Evolutionary conservation across 805 yeast species (phyloP).

Genomic region (Brettanomyces nanus): DNA sequence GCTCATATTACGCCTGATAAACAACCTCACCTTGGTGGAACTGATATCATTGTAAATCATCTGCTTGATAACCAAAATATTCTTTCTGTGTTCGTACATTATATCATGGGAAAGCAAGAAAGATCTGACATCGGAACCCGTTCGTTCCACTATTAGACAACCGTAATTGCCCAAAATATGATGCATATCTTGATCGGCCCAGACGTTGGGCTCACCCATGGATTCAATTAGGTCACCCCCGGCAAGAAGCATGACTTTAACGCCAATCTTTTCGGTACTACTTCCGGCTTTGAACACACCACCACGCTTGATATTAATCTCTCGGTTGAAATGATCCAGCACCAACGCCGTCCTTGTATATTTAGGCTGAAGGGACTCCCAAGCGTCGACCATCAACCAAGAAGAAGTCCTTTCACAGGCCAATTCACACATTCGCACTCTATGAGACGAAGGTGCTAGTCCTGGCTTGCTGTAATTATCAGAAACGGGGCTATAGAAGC

Average conservation of each 20-base stretch:
- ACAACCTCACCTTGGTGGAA: slow-evolving; percentile 88
- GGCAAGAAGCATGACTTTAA: slow-evolving; percentile 90
- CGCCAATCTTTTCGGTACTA: slow-evolving; percentile 51
- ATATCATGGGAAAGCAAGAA: slow-evolving; percentile 90
- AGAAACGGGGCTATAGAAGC: slow-evolving; percentile 89
- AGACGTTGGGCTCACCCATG: slow-evolving; percentile 99
- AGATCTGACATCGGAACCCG: slow-evolving; percentile 92
- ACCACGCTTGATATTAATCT: slow-evolving; percentile 81
- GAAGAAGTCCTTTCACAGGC: slow-evolving; percentile 95
- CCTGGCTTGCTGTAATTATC: slow-evolving; percentile 94
- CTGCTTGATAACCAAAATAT: slow-evolving; percentile 90
- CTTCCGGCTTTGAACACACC: slow-evolving; percentile 63
- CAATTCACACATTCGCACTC: slow-evolving; percentile 96
- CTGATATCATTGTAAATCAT: slow-evolving; percentile 93
- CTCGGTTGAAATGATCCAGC: slow-evolving; percentile 93
- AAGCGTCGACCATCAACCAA: slow-evolving; percentile 99
- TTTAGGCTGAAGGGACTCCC: slow-evolving; percentile 90
- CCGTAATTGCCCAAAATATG: slow-evolving; percentile 96
- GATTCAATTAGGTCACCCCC: slow-evolving; percentile 97
- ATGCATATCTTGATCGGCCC: slow-evolving; percentile 94
- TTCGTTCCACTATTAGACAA: slow-evolving; percentile 91
- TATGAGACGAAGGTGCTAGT: slow-evolving; percentile 76
- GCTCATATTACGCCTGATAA: slow-evolving; percentile 91
- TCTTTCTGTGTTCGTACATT: slow-evolving; percentile 93
- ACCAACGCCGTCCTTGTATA: slow-evolving; percentile 94